phyloP scores from a whole-genome alignment of 108 stramenopile genomes.

The Cyclotella distinguenda region DNA sequence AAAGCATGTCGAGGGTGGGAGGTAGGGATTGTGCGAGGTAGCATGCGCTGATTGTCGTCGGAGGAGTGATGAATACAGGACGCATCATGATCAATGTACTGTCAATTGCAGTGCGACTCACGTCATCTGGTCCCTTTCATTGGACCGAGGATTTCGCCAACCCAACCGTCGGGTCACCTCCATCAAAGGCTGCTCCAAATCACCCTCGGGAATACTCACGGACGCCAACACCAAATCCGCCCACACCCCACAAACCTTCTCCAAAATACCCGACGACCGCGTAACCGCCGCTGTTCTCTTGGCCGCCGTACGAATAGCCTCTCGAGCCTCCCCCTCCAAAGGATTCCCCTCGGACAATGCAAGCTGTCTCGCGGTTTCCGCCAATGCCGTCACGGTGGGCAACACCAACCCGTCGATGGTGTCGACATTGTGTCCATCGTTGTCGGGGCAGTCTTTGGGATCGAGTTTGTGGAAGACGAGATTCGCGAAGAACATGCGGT shows the following conservation, averaged over 20 bases:
- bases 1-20: constrained; percentile 62
- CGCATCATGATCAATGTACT: too few relatives aligned
- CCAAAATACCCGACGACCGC: constrained; percentile 51
- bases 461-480: constrained; percentile 46
- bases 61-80: too few relatives aligned
- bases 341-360: constrained; percentile 10
- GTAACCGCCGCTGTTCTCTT: constrained; percentile 59
- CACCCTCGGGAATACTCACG: constrained; percentile 23
- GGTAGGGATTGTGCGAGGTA: constrained; percentile 74
- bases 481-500: constrained; percentile 94
- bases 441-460: constrained; percentile 82
- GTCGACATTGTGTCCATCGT: constrained; percentile 90
- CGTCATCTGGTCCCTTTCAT: constrained; percentile 46
- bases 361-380: constrained; percentile 33
- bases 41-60: constrained; percentile 68
- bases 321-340: constrained; percentile 6
- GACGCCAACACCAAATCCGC: constrained; percentile 37
- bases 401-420: constrained; percentile 82
- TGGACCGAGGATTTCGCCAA: constrained; percentile 19
- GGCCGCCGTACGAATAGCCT: constrained; percentile 34
- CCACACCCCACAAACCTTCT: constrained; percentile 48
- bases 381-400: constrained; percentile 66
- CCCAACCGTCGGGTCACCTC: constrained; percentile 37
- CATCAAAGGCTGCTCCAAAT: constrained; percentile 29
- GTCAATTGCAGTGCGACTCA: neutral